These are phyloP conservation scores for Volvox africanus DNA, from an alignment of 139 green algal genomes.

Conservation along the genomic window DNA sequence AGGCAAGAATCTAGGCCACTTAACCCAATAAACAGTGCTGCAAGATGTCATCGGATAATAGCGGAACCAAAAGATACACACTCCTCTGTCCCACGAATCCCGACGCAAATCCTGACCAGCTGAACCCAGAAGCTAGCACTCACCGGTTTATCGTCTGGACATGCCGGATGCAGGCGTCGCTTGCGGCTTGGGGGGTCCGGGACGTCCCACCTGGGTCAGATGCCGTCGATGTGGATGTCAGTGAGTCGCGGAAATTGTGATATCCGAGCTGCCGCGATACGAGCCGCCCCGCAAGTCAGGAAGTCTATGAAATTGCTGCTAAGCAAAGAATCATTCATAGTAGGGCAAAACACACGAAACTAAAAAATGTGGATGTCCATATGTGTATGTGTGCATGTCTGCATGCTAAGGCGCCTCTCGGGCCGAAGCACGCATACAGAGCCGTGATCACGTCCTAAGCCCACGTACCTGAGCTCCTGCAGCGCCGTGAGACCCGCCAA, in stretches of 20 bases:
- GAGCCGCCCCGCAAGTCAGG: no score
- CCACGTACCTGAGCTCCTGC: slow-evolving; percentile 29
- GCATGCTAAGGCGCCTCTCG: no score
- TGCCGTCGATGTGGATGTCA: background rate
- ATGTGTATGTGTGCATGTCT: no score
- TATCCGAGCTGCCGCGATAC: background rate
- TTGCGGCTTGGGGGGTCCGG: background rate
- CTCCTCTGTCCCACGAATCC: no score
- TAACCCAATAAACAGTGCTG: no score
- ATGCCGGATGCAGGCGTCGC: background rate
- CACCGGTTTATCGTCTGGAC: background rate
- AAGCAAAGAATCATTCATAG: background rate
- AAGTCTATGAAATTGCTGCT: background rate
- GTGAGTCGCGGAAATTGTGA: background rate
- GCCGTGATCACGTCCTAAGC: background rate
- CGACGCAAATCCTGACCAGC: no score
- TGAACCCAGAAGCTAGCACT: background rate
- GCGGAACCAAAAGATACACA: no score
- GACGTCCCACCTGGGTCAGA: slow-evolving; percentile 1
- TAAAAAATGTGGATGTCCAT: background rate
- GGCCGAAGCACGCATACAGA: background rate
- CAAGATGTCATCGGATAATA: no score
- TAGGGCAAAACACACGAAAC: background rate
- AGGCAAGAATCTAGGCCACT: no score
- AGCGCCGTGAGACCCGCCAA: background rate